phyloP scores from a whole-genome alignment of 2,329 filamentous ascomycete genomes.

The Phaeomoniella chlamydospora region DNA sequence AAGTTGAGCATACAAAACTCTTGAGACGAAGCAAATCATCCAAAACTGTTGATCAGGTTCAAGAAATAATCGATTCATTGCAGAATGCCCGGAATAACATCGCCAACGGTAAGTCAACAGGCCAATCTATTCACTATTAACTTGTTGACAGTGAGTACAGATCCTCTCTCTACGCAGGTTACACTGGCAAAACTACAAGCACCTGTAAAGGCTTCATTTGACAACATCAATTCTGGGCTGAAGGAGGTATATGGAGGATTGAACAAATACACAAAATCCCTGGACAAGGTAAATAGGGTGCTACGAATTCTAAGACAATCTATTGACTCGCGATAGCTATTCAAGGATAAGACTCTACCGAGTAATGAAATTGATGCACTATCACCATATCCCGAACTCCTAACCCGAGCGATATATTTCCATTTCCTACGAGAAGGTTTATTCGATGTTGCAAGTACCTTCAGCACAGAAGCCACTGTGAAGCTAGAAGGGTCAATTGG shows the following conservation, averaged over 20 bases:
- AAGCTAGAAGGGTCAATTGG: conserved; percentile 14
- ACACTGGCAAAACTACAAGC: conserved; percentile 75
- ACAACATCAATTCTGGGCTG: conserved; percentile 64
- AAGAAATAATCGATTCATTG: conserved; percentile 67
- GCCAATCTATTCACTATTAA: background rate
- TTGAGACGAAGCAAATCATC: conserved; percentile 54
- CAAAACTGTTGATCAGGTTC: conserved; percentile 63
- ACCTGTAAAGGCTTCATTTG: conserved; percentile 67
- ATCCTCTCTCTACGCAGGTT: conserved; percentile 56
- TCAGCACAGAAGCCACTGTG: conserved; percentile 51
- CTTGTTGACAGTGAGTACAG: conserved; percentile 21
- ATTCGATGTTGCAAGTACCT: conserved; percentile 74
- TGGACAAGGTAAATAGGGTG: conserved; percentile 53
- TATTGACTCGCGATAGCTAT: conserved; percentile 35
- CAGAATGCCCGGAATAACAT: conserved; percentile 60
- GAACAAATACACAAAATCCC: conserved; percentile 67
- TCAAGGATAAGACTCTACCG: conserved; percentile 53
- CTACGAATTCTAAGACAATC: conserved; percentile 3
- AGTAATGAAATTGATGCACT: conserved; percentile 71
- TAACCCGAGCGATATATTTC: conserved; percentile 92
- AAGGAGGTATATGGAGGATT: conserved; percentile 73
- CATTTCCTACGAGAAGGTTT: conserved; percentile 89
- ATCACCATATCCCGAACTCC: conserved; percentile 57
- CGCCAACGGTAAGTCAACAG: conserved; percentile 42
- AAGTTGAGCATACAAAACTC: conserved; percentile 61